Evolutionary conservation across 169 alveolate genomes (phyloP).

Genomic region (Plasmodium fragile): DNA sequence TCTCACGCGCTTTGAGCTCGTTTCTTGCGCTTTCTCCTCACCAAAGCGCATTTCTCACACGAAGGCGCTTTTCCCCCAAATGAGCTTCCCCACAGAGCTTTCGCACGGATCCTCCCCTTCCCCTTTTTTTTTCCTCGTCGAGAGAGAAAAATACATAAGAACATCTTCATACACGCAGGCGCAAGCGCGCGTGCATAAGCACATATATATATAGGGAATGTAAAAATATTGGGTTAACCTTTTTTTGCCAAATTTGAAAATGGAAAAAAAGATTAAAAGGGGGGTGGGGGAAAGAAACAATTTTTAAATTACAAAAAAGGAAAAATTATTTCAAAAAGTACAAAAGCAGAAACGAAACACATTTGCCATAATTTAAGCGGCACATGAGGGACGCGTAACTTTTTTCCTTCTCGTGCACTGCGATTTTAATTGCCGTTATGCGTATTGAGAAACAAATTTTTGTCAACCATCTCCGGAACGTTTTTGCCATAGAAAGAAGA

Average conservation of each 20-base stretch:
- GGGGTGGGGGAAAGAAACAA: neutral
- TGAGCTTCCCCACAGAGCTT: neutral
- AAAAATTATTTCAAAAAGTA: neutral
- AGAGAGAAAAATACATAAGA: neutral
- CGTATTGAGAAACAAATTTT: neutral
- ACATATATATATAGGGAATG: neutral
- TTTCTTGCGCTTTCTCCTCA: neutral
- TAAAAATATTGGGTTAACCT: neutral
- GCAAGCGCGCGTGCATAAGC: neutral
- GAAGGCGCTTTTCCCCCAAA: neutral
- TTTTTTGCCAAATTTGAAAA: neutral
- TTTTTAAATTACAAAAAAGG: neutral
- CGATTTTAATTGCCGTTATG: neutral
- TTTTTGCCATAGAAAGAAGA: neutral
- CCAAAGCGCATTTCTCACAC: neutral
- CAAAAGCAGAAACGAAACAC: neutral
- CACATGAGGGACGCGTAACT: neutral
- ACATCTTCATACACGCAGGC: neutral
- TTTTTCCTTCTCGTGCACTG: neutral
- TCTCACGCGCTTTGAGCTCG: neutral
- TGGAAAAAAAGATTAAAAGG: neutral
- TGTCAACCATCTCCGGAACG: neutral
- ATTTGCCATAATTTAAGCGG: neutral
- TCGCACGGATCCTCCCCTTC: too few relatives aligned
- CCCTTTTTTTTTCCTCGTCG: neutral